phyloP scores from a whole-genome alignment of 441 rosid species.

The Cnidoscolus chayamansa region DNA sequence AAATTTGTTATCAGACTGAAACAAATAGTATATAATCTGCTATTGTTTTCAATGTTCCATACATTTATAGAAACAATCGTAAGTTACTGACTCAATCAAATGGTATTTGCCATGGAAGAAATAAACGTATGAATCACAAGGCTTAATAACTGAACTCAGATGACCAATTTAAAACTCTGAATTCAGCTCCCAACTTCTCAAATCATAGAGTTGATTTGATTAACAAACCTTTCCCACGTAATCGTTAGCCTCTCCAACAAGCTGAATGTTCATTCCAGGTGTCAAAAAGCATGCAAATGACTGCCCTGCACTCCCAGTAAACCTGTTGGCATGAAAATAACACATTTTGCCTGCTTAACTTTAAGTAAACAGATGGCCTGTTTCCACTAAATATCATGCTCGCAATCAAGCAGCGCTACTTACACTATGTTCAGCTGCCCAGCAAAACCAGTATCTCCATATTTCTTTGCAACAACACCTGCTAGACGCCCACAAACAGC shows the following conservation, averaged over 20 bases:
- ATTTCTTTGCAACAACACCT: constrained; percentile 80
- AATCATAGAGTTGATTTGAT: constrained; percentile 10
- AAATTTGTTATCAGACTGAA: too few relatives aligned
- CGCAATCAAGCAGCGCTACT: constrained; percentile 30
- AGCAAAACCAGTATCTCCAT: constrained; percentile 94
- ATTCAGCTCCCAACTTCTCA: constrained; percentile 10
- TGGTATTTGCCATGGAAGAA: neutral
- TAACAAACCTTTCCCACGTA: constrained; percentile 90
- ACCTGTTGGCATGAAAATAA: constrained; percentile 44
- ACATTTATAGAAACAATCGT: neutral
- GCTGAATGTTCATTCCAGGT: constrained; percentile 88
- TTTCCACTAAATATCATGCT: neutral
- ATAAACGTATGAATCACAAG: neutral
- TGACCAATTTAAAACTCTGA: neutral
- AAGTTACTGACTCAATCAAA: neutral
- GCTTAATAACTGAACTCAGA: neutral
- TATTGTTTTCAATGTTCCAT: neutral
- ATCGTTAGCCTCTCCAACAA: constrained; percentile 93
- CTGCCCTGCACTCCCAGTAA: constrained; percentile 90
- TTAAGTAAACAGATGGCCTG: neutral
- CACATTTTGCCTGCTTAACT: constrained; percentile 29
- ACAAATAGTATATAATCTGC: neutral
- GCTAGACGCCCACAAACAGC: constrained; percentile 90
- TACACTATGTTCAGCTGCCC: constrained; percentile 92
- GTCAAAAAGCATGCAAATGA: constrained; percentile 98